A percentile compares a stretch with the other conserved stretches of the same genome.
These are phyloP conservation scores for Acanthamoeba divionensis DNA, from an alignment of 208 protist species.

Conservation along the genomic window DNA sequence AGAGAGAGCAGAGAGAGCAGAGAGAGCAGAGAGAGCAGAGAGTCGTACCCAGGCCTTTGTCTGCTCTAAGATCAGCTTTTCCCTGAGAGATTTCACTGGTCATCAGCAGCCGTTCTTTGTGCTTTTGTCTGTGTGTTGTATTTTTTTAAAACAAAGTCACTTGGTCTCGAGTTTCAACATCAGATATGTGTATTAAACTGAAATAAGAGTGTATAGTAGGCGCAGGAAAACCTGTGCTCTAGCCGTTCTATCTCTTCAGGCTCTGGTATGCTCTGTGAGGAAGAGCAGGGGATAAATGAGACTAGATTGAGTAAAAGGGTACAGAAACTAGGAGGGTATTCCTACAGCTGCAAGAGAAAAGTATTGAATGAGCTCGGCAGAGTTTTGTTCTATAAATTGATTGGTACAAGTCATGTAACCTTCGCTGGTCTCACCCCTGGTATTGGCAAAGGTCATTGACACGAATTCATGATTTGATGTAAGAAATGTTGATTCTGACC, in stretches of 20 bases:
- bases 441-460: background rate
- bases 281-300: background rate
- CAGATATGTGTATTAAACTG: too few relatives aligned
- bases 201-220: too few relatives aligned
- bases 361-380: background rate
- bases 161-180: too few relatives aligned
- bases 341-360: background rate
- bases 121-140: too few relatives aligned
- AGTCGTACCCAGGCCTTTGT: too few relatives aligned
- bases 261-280: background rate
- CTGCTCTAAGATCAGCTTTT: too few relatives aligned
- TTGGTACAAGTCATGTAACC: slow-evolving; percentile 45
- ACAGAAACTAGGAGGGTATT: background rate
- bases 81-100: too few relatives aligned
- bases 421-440: slow-evolving; percentile 38
- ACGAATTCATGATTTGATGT: background rate
- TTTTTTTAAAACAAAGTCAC: too few relatives aligned
- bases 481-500: background rate
- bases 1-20: too few relatives aligned
- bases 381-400: slow-evolving; percentile 25
- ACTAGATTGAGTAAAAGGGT: background rate
- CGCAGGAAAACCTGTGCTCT: slow-evolving; percentile 39
- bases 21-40: too few relatives aligned
- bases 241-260: slow-evolving; percentile 11
- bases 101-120: too few relatives aligned